These are phyloP conservation scores for Lichtheimia hyalospora DNA, from an alignment of 371 early-diverging fungal genomes.

Conservation along the genomic window DNA sequence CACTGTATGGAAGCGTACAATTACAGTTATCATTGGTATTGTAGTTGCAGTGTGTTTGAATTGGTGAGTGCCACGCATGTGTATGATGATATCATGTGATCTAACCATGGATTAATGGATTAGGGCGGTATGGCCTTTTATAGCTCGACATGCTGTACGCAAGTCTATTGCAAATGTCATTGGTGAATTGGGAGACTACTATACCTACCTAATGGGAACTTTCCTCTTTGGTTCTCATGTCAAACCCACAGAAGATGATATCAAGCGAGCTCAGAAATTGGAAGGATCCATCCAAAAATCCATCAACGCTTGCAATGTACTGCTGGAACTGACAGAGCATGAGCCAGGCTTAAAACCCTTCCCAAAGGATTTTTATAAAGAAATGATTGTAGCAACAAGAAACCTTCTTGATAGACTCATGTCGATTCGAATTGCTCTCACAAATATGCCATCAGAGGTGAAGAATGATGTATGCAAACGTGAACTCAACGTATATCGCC, in stretches of 20 bases:
- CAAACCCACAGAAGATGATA: slow-evolving; percentile 25
- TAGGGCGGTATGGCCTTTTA: slow-evolving; percentile 62
- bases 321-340: slow-evolving; percentile 53
- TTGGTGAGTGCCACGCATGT: slow-evolving; percentile 24
- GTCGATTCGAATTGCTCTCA: slow-evolving; percentile 52
- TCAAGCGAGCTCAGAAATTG: slow-evolving; percentile 35
- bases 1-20: slow-evolving; percentile 51
- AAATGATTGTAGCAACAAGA: slow-evolving; percentile 54
- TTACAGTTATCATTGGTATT: slow-evolving; percentile 59
- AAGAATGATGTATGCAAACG: slow-evolving; percentile 34
- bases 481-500: slow-evolving; percentile 43
- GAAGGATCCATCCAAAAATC: slow-evolving; percentile 42
- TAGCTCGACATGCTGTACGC: slow-evolving; percentile 58
- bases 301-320: slow-evolving; percentile 38
- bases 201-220: slow-evolving; percentile 41
- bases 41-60: slow-evolving; percentile 51
- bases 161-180: slow-evolving; percentile 46
- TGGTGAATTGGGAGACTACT: slow-evolving; percentile 43
- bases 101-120: not conserved
- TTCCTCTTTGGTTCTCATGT: slow-evolving; percentile 35
- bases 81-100: not conserved
- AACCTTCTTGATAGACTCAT: slow-evolving; percentile 57
- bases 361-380: slow-evolving; percentile 53
- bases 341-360: slow-evolving; percentile 65
- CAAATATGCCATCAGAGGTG: slow-evolving; percentile 49